Base-by-base conservation (phyloP, 164 flowering plant genomes). In the Liriodendron chinense region DNA sequence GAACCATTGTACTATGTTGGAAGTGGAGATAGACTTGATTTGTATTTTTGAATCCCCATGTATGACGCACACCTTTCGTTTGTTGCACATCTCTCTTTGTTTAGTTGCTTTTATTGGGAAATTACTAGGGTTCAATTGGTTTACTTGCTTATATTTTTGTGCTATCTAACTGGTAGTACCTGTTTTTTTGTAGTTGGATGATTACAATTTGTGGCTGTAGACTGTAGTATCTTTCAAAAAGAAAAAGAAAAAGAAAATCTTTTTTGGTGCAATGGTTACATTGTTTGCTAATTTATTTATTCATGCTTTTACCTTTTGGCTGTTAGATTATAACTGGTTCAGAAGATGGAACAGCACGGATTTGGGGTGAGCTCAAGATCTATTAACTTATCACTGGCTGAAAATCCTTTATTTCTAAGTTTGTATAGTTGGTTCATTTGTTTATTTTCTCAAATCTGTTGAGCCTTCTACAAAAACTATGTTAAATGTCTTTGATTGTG, bases 271-370 rank as follows among this genome's bases (percentile, higher is more conserved):
- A 53, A 53, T 1, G 2, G 13, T 10, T 16, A 53, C 59, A 12
- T 53, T 53, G 59, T 53, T 34, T 53, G 12, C 59, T 53, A 16
- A 53, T 16, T 53, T 53, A 16, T 16, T 34, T 53, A 16, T 53
- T 53, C 16, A 53, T 53, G 59, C 20, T 12, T 72, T 71, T 50
- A 34, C 67, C 72, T 22, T 73, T 34, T 73, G 76, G 25, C 66
- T 74, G 77, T 71, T 89, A 96, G 99, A 86, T 96, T 61, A 80
- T 96, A 73, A 96, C 99, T 77, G 97, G 98, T 78, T 94, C 99
- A 70, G 99, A 96, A 83, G 99, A 96, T 85, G 97, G 98, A 69
- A 92, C 97, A 26, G 92, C 91, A 73, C 77, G 96, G 80, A 83
- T 91, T 65, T 96, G 99, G 99, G 99, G 99, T 94, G 91, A 73